phyloP scores from a whole-genome alignment of 768 basidiomycete species.

The Xanthoconium stramineum region DNA sequence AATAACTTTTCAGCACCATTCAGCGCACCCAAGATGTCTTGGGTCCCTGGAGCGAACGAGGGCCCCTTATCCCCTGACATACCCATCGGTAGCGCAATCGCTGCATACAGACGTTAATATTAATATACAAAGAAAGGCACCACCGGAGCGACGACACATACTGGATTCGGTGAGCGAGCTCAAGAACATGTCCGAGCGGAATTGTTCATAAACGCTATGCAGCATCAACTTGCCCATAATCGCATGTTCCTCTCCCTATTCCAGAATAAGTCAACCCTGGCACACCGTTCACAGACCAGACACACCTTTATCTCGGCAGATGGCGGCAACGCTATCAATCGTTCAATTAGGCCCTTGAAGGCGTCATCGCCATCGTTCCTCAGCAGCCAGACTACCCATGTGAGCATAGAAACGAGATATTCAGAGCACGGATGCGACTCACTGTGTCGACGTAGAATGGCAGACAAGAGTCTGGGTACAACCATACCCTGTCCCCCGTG shows the following conservation, averaged over 20 bases:
- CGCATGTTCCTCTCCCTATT: slow-evolving; percentile 69
- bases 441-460: slow-evolving; percentile 69
- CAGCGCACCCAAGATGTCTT: slow-evolving; percentile 60
- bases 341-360: slow-evolving; percentile 54
- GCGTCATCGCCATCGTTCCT: slow-evolving; percentile 54
- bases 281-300: background rate
- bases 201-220: slow-evolving; percentile 71
- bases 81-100: slow-evolving; percentile 81
- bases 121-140: background rate
- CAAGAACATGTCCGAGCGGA: slow-evolving; percentile 84
- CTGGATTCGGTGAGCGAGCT: slow-evolving; percentile 90
- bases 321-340: slow-evolving; percentile 53
- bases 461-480: slow-evolving; percentile 57
- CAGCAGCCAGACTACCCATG: slow-evolving; percentile 57
- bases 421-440: slow-evolving; percentile 26
- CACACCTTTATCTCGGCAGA: slow-evolving; percentile 58
- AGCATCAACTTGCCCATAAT: slow-evolving; percentile 78
- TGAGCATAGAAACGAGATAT: slow-evolving; percentile 1
- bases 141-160: slow-evolving; percentile 37
- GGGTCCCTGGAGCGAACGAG: slow-evolving; percentile 42
- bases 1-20: slow-evolving; percentile 68
- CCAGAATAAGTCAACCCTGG: background rate
- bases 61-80: slow-evolving; percentile 48
- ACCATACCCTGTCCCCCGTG: slow-evolving; percentile 44
- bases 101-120: slow-evolving; percentile 37